These are phyloP conservation scores for Verticillium dahliae DNA, from an alignment of 2,329 filamentous ascomycete genomes.

Conservation along the genomic window DNA sequence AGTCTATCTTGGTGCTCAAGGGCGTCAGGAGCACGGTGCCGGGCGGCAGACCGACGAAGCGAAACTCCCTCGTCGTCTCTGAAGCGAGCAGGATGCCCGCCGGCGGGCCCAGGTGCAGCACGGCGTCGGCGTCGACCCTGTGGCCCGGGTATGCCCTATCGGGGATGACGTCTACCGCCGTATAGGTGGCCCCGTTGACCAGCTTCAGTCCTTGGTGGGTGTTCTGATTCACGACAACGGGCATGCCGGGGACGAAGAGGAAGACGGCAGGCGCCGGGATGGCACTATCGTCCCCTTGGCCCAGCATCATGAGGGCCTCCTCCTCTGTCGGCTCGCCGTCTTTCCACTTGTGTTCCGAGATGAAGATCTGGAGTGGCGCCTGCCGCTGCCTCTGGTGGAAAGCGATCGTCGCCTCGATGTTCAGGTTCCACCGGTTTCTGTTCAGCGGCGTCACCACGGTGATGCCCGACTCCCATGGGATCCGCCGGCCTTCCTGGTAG, in stretches of 20 bases:
- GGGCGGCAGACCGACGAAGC: neutral
- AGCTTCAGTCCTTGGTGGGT: neutral
- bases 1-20: neutral
- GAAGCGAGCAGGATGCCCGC: neutral
- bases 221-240: neutral
- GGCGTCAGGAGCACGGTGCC: neutral
- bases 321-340: neutral
- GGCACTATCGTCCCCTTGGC: neutral
- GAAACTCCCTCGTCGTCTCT: neutral
- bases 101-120: neutral
- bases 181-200: neutral
- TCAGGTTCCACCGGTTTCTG: conserved; percentile 8
- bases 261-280: neutral
- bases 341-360: neutral
- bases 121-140: neutral
- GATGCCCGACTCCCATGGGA: conserved; percentile 6
- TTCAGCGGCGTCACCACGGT: conserved; percentile 8
- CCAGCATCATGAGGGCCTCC: neutral
- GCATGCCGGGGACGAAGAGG: neutral
- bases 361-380: neutral
- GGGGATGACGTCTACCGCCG: neutral
- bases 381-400: conserved; percentile 3
- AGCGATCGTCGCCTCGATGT: conserved; percentile 5
- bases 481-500: conserved; percentile 3
- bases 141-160: neutral